Conservation (phyloP, 345 rosid species). For the Eucalyptus microcorys region DNA sequence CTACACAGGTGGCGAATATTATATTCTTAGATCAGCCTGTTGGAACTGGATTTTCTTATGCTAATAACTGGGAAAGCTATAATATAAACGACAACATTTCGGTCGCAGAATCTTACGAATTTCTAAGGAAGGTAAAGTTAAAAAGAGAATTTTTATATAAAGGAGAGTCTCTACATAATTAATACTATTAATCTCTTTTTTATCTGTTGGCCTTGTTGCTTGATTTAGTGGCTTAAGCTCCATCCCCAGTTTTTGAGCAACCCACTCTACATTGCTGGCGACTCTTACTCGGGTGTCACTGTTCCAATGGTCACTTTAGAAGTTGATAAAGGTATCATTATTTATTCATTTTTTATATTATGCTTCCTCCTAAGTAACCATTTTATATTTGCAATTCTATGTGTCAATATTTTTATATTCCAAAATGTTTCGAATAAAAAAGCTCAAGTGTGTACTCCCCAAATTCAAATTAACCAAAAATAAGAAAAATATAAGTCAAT, state of each 20-base stretch:
- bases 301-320: conserved; percentile 1
- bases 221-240: conserved; percentile 10
- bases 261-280: conserved; percentile 17
- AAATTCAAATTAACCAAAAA: no score
- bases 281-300: conserved; percentile 13
- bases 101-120: neutral
- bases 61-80: neutral
- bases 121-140: conserved; percentile 8
- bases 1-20: conserved; percentile 6
- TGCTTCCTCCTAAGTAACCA: no score
- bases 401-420: neutral
- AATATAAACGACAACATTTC: neutral
- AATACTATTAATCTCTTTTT: no score
- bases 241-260: conserved; percentile 9
- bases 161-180: no score
- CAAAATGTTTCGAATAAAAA: neutral
- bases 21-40: conserved; percentile 23
- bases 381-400: no score
- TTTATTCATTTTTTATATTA: neutral
- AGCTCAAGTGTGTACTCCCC: no score
- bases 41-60: conserved; percentile 28
- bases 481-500: no score
- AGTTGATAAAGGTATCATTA: neutral
- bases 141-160: no score
- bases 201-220: neutral